These are phyloP conservation scores for Pichia occidentalis DNA, from an alignment of 805 yeast genomes.

Conservation along the genomic window DNA sequence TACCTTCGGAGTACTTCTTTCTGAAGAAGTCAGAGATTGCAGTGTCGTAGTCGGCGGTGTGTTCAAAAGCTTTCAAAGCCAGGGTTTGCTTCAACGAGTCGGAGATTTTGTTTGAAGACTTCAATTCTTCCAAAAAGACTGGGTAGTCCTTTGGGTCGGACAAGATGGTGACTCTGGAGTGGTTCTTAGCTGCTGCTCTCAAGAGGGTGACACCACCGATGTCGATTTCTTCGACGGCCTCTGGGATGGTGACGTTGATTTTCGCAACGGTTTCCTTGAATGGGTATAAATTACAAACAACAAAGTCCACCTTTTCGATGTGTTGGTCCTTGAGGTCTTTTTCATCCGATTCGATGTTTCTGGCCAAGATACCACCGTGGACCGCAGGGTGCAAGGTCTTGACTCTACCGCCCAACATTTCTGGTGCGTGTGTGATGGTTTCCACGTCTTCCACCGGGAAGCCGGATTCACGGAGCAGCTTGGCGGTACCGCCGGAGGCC, in stretches of 20 bases:
- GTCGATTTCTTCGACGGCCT: constrained; percentile 98
- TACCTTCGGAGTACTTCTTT: constrained; percentile 89
- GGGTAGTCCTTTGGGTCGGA: constrained; percentile 95
- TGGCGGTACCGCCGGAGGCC: constrained; percentile 98
- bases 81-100: constrained; percentile 68
- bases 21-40: constrained; percentile 96
- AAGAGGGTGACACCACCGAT: constrained; percentile 96
- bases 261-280: constrained; percentile 96
- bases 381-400: constrained; percentile 98
- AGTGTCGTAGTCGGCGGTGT: constrained; percentile 95
- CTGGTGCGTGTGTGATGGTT: constrained; percentile 95
- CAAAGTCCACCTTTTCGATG: constrained; percentile 93
- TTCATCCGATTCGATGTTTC: constrained; percentile 88
- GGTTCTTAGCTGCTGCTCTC: constrained; percentile 99
- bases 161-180: constrained; percentile 88
- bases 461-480: constrained; percentile 91
- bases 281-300: constrained; percentile 96
- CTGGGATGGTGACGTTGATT: constrained; percentile 90
- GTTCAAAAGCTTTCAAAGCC: constrained; percentile 96
- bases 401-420: constrained; percentile 97
- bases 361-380: constrained; percentile 95
- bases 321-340: constrained; percentile 81
- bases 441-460: constrained; percentile 97
- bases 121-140: constrained; percentile 74
- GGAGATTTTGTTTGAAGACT: constrained; percentile 63